These are phyloP conservation scores for Teratosphaeria nubilosa DNA, from an alignment of 2,329 filamentous ascomycete genomes.

Conservation along the genomic window DNA sequence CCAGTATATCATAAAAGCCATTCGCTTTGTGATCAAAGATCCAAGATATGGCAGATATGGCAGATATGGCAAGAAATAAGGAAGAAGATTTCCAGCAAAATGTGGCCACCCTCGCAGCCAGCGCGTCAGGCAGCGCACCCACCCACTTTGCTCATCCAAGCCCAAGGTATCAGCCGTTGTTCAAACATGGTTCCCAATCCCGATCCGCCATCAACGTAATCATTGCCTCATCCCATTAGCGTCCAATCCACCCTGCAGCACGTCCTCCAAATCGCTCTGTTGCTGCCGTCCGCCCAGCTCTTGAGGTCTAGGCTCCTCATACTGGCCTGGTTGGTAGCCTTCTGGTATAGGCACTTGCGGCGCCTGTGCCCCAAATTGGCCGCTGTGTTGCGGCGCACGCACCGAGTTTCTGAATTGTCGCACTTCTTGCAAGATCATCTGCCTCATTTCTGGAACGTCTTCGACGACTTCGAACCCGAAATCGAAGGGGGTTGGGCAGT, in stretches of 20 bases:
- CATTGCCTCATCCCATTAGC: conserved; percentile 12
- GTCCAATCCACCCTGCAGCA: conserved; percentile 49
- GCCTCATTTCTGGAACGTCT: conserved; percentile 87
- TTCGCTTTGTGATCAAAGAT: neutral
- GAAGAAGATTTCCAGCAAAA: neutral
- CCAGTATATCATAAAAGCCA: neutral
- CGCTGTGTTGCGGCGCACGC: conserved; percentile 33
- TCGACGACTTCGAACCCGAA: conserved; percentile 98
- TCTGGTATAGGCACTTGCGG: conserved; percentile 52
- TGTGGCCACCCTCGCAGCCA: neutral
- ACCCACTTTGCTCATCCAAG: neutral
- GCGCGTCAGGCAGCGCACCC: neutral
- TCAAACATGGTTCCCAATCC: neutral
- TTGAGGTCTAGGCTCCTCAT: conserved; percentile 54
- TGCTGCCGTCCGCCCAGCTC: conserved; percentile 40
- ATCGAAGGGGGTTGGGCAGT: conserved; percentile 89
- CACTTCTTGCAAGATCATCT: conserved; percentile 96
- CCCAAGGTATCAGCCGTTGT: too few species aligned
- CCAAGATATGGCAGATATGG: neutral
- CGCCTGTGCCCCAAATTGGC: neutral
- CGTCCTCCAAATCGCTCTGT: conserved; percentile 64
- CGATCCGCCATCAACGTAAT: neutral
- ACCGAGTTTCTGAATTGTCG: conserved; percentile 59
- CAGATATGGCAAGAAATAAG: neutral
- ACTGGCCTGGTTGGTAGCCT: conserved; percentile 46